phyloP scores from a whole-genome alignment of 306 rosid genomes.

The Carpinus fangiana region DNA sequence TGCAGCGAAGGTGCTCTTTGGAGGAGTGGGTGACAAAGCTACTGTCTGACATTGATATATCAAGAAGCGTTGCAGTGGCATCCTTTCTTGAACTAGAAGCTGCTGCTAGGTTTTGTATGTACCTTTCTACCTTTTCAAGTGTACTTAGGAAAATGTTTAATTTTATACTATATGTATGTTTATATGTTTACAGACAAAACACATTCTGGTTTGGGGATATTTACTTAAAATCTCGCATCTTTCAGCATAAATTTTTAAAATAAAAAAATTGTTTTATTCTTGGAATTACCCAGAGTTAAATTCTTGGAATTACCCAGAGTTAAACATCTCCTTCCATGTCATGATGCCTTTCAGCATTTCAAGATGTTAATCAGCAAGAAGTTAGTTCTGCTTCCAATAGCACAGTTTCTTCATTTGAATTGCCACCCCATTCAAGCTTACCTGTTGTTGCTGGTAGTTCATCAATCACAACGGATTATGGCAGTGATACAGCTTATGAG shows the following conservation, averaged over 20 bases:
- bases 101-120: conserved; percentile 97
- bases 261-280: conserved; percentile 8
- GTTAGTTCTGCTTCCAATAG: conserved; percentile 49
- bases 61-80: conserved; percentile 92
- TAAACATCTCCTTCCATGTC: conserved; percentile 32
- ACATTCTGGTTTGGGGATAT: neutral
- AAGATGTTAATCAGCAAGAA: conserved; percentile 67
- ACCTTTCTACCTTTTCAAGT: conserved; percentile 38
- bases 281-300: conserved; percentile 31
- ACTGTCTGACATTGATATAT: conserved; percentile 82
- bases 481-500: conserved; percentile 94
- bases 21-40: conserved; percentile 94
- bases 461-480: conserved; percentile 82
- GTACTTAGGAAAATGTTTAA: conserved; percentile 22
- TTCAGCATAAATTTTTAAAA: neutral
- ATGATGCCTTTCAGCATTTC: conserved; percentile 69
- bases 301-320: conserved; percentile 27
- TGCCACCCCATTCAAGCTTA: conserved; percentile 57
- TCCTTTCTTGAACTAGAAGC: conserved; percentile 96
- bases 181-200: neutral
- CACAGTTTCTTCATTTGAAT: conserved; percentile 51
- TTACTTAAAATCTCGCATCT: neutral
- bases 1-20: conserved; percentile 96
- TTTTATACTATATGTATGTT: conserved; percentile 14
- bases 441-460: conserved; percentile 76